Evolutionary conservation across 2,329 filamentous ascomycete species (phyloP).

Genomic region (Epichloe sylvatica): DNA sequence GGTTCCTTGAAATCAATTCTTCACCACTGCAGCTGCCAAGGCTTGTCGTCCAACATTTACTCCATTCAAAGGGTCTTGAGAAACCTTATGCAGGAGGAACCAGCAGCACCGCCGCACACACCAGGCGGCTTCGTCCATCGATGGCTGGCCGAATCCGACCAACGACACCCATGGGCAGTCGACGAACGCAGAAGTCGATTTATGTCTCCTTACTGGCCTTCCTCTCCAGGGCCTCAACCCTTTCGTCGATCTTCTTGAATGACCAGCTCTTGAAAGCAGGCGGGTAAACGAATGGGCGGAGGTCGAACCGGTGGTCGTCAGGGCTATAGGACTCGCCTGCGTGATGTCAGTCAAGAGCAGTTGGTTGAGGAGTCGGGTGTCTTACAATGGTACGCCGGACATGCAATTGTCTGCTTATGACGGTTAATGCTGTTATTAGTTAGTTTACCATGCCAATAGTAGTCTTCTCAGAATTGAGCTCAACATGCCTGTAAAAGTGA

Average conservation of each 20-base stretch:
- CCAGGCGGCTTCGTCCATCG: too few relatives aligned
- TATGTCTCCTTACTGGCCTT: not conserved
- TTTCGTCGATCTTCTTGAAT: constrained; percentile 27
- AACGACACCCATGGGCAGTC: too few relatives aligned
- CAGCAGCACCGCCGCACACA: too few relatives aligned
- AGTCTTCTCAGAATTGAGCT: not conserved
- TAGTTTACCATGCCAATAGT: too few relatives aligned
- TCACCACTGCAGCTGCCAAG: too few relatives aligned
- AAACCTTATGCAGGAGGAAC: too few relatives aligned
- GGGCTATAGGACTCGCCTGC: not conserved
- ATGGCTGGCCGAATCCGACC: too few relatives aligned
- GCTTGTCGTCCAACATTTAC: too few relatives aligned
- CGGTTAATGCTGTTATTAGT: constrained; percentile 4
- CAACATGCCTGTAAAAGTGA: not conserved
- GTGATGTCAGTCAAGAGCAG: not conserved
- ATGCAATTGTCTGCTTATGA: constrained; percentile 1
- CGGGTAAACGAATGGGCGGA: constrained; percentile 16
- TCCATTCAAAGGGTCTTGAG: too few relatives aligned
- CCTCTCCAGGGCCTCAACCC: constrained; percentile 20
- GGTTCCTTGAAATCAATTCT: too few relatives aligned
- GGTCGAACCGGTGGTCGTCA: constrained; percentile 7
- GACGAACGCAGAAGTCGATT: not conserved
- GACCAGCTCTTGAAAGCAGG: constrained; percentile 20
- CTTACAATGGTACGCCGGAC: constrained; percentile 1
- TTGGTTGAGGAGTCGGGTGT: not conserved